Conservation (phyloP, 352 stramenopile species). For the Phytophthora pluvialis region DNA sequence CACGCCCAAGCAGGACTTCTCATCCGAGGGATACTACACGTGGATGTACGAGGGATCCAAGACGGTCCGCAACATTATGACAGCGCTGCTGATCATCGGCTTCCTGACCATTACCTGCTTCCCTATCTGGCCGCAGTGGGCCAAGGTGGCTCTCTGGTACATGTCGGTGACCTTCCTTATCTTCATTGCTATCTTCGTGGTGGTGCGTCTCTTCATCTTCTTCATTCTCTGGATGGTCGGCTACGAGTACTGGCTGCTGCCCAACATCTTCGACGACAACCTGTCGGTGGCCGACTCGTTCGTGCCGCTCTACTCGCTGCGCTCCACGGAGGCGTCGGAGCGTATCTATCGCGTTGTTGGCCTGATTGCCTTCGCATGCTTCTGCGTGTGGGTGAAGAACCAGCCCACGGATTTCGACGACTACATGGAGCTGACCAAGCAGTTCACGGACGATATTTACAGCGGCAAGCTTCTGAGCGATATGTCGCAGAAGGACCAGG, state of each 20-base stretch:
- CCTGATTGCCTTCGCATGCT: conserved; percentile 93
- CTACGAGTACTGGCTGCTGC: conserved; percentile 98
- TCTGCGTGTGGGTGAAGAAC: conserved; percentile 98
- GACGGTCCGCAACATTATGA: conserved; percentile 98
- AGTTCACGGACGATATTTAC: conserved; percentile 99
- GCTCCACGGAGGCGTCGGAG: conserved; percentile 89
- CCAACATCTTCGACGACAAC: conserved; percentile 99
- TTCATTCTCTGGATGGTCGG: conserved; percentile 96
- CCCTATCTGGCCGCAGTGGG: conserved; percentile 98
- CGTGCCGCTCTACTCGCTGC: conserved; percentile 94
- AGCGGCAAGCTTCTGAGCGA: conserved; percentile 98
- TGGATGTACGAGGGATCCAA: conserved; percentile 99
- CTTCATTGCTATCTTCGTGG: conserved; percentile 98
- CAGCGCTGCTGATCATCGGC: conserved; percentile 95
- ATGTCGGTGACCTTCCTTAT: conserved; percentile 98
- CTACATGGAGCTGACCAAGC: conserved; percentile 98
- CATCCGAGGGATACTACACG: conserved; percentile 97
- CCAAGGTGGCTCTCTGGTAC: conserved; percentile 99
- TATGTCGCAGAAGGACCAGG: conserved; percentile 97
- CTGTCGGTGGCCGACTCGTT: conserved; percentile 98
- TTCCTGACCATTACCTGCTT: conserved; percentile 99
- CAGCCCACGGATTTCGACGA: conserved; percentile 99
- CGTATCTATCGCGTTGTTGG: conserved; percentile 95
- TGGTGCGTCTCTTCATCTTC: conserved; percentile 95
- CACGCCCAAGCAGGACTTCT: conserved; percentile 91